phyloP scores from a whole-genome alignment of 2,329 filamentous ascomycete species.

The Phaeoacremonium minimum region DNA sequence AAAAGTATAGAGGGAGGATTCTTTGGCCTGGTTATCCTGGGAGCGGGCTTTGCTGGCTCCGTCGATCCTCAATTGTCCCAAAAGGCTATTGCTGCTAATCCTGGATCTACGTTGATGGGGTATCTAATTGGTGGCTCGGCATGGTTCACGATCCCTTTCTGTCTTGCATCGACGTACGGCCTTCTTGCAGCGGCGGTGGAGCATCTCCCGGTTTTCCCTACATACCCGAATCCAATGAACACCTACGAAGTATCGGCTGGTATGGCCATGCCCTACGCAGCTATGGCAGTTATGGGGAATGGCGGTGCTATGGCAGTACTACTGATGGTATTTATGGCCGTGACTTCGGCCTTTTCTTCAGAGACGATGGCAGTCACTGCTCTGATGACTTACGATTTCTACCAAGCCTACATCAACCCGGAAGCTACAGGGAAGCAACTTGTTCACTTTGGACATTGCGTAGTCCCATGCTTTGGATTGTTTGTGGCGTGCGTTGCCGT shows the following conservation, averaged over 20 bases:
- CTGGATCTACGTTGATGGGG: conserved; percentile 13
- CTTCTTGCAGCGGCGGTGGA: conserved; percentile 18
- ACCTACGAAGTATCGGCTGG: conserved; percentile 13
- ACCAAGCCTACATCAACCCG: conserved; percentile 21
- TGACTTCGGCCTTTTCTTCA: conserved; percentile 23
- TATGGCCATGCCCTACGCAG: conserved; percentile 20
- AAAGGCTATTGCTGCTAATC: conserved; percentile 19
- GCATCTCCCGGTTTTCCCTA: conserved; percentile 11
- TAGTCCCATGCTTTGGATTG: conserved; percentile 22
- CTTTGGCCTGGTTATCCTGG: conserved; percentile 13
- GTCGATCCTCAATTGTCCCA: conserved; percentile 10
- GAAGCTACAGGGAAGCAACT: conserved; percentile 14
- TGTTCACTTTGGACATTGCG: conserved; percentile 14
- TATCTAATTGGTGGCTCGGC: conserved; percentile 15
- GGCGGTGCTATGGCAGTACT: conserved; percentile 17
- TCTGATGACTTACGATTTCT: conserved; percentile 21
- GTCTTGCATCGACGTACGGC: conserved; percentile 17
- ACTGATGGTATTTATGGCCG: conserved; percentile 35
- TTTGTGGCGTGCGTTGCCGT: conserved; percentile 24
- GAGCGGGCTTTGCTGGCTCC: conserved; percentile 5
- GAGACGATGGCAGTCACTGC: conserved; percentile 23
- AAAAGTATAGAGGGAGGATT: conserved; percentile 14
- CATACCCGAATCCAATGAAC: conserved; percentile 15
- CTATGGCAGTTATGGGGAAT: conserved; percentile 19
- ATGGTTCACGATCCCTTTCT: conserved; percentile 20